These are phyloP conservation scores for Pelagophyceae sp. DNA, from an alignment of 352 stramenopile genomes.

Conservation along the genomic window DNA sequence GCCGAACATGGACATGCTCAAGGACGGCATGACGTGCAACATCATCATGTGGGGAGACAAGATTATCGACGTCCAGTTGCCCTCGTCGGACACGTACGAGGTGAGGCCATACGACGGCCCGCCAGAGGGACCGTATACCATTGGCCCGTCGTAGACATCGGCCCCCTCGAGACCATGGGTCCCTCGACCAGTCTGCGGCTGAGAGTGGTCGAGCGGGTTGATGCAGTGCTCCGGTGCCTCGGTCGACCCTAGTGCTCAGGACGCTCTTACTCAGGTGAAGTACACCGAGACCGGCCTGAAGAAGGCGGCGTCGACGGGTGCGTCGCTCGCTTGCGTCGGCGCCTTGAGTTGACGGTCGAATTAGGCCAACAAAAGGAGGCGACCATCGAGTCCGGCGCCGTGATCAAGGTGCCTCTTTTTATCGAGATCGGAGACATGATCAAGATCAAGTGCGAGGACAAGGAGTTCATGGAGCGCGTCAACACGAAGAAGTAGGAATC, in stretches of 20 bases:
- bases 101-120: too few species aligned
- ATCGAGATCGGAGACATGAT: constrained; percentile 12
- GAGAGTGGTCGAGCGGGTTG: too few species aligned
- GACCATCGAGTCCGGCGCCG: constrained; percentile 15
- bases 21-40: constrained; percentile 10
- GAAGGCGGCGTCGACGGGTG: constrained; percentile 5
- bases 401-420: constrained; percentile 13
- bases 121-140: too few species aligned
- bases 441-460: constrained; percentile 17
- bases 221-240: too few species aligned
- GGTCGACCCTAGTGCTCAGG: too few species aligned
- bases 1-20: neutral
- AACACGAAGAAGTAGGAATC: neutral
- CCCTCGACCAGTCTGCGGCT: too few species aligned
- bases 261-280: too few species aligned
- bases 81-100: neutral
- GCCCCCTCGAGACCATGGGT: too few species aligned
- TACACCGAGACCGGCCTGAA: constrained; percentile 14
- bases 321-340: too few species aligned
- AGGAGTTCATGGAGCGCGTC: constrained; percentile 12
- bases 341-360: too few species aligned
- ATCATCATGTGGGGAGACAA: constrained; percentile 7
- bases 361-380: neutral
- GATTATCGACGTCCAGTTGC: constrained; percentile 5
- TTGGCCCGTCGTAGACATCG: too few species aligned